Evolutionary conservation across 2,329 filamentous ascomycete genomes (phyloP).

Genomic region (Apiospora rasikravindrae): DNA sequence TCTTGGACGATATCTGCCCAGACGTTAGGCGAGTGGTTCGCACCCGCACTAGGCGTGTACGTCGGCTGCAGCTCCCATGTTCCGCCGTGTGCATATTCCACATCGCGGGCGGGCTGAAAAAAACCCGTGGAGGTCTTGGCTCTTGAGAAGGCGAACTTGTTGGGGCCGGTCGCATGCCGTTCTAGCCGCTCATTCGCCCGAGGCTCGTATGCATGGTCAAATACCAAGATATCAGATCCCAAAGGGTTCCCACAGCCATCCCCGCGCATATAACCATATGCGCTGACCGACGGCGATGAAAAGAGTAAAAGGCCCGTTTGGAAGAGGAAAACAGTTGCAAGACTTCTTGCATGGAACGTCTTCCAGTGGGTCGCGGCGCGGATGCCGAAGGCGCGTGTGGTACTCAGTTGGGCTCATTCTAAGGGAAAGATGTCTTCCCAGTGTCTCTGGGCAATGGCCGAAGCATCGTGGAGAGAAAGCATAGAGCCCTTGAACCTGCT

Average conservation of each 20-base stretch:
- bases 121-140: neutral
- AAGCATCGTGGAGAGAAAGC: neutral
- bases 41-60: neutral
- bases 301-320: neutral
- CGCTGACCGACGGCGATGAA: neutral
- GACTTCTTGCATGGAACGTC: neutral
- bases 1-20: slow-evolving; percentile 16
- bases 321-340: neutral
- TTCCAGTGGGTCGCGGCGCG: too few relatives aligned
- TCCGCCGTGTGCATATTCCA: neutral
- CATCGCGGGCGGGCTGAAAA: neutral
- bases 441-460: too few relatives aligned
- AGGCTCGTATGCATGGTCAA: neutral
- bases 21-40: neutral
- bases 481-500: neutral
- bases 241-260: neutral
- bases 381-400: neutral
- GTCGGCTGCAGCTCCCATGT: neutral
- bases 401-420: too few relatives aligned
- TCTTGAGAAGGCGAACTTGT: neutral
- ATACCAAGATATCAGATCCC: neutral
- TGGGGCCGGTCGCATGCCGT: neutral
- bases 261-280: neutral
- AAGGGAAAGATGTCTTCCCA: neutral
- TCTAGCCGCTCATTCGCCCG: neutral